A percentile compares a stretch with the other conserved stretches of the same genome.
Evolutionary conservation across 2,329 filamentous ascomycete genomes (phyloP).

Genomic region (Trichoderma brevicompactum): DNA sequence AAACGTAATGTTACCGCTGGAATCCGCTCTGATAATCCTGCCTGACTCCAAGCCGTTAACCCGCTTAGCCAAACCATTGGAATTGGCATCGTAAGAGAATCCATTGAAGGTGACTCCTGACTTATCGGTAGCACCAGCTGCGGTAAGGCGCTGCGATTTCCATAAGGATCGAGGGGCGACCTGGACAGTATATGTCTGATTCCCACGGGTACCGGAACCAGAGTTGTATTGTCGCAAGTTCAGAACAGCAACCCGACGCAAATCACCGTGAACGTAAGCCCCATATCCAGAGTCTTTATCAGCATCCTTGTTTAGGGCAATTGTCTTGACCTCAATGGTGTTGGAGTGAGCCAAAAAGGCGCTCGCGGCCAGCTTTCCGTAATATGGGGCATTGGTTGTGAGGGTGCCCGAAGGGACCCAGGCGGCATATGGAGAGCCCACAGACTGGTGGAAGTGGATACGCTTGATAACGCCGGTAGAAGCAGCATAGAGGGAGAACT

Average conservation of each 20-base stretch:
- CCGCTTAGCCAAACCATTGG: slow-evolving; percentile 28
- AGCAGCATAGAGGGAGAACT: slow-evolving; percentile 48
- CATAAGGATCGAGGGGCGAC: slow-evolving; percentile 29
- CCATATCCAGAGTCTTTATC: slow-evolving; percentile 35
- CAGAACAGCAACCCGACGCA: slow-evolving; percentile 32
- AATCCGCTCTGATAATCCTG: slow-evolving; percentile 27
- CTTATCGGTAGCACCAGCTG: slow-evolving; percentile 30
- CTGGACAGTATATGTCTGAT: slow-evolving; percentile 29
- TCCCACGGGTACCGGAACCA: slow-evolving; percentile 18
- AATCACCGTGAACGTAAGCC: slow-evolving; percentile 29
- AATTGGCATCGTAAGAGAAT: slow-evolving; percentile 32
- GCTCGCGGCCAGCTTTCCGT: slow-evolving; percentile 34
- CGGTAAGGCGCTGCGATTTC: slow-evolving; percentile 31
- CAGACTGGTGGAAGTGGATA: slow-evolving; percentile 49
- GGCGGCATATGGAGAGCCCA: slow-evolving; percentile 35
- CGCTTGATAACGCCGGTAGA: slow-evolving; percentile 41
- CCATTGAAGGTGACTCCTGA: slow-evolving; percentile 33
- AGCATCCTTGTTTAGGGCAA: slow-evolving; percentile 27
- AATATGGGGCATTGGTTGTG: slow-evolving; percentile 34
- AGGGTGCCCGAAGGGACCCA: slow-evolving; percentile 31
- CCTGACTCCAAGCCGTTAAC: slow-evolving; percentile 18
- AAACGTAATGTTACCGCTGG: slow-evolving; percentile 28
- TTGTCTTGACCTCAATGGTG: slow-evolving; percentile 26
- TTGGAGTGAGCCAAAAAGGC: slow-evolving; percentile 32
- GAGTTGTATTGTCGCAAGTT: slow-evolving; percentile 33